phyloP scores from a whole-genome alignment of 176 grass and related monocot species.

The Hyparrhenia diplandra region DNA sequence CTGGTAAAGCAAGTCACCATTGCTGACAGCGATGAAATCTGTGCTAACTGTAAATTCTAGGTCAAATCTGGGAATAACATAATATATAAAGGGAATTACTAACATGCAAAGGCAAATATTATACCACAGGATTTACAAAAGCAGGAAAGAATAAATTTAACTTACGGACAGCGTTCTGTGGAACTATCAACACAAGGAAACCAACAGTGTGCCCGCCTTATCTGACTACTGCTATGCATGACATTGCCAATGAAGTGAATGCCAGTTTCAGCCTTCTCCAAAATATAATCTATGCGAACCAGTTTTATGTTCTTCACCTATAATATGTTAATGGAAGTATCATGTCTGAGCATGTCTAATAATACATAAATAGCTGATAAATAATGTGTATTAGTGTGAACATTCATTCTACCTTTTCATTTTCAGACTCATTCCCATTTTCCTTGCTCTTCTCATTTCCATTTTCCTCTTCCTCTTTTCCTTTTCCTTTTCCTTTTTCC shows the following conservation, averaged over 20 bases:
- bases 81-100: neutral
- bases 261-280: conserved; percentile 86
- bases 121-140: conserved; percentile 25
- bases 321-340: conserved; percentile 28
- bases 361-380: neutral
- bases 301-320: conserved; percentile 74
- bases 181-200: conserved; percentile 88
- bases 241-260: conserved; percentile 73
- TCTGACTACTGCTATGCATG: conserved; percentile 70
- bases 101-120: conserved; percentile 25
- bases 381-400: conserved; percentile 4
- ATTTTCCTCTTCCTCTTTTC: conserved; percentile 22
- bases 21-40: conserved; percentile 89
- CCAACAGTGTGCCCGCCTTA: conserved; percentile 77
- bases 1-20: conserved; percentile 91
- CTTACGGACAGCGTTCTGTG: conserved; percentile 73
- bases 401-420: conserved; percentile 34
- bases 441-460: conserved; percentile 17
- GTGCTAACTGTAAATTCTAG: conserved; percentile 85
- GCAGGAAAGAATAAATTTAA: conserved; percentile 22
- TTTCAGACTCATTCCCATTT: conserved; percentile 16
- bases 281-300: conserved; percentile 85
- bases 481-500: neutral
- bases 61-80: conserved; percentile 74
- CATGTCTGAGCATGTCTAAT: neutral